Evolutionary conservation across 1,139 yeast genomes (phyloP), one percentile per base, ranked within the genome.

Genomic region (Diutina sp.): DNA sequence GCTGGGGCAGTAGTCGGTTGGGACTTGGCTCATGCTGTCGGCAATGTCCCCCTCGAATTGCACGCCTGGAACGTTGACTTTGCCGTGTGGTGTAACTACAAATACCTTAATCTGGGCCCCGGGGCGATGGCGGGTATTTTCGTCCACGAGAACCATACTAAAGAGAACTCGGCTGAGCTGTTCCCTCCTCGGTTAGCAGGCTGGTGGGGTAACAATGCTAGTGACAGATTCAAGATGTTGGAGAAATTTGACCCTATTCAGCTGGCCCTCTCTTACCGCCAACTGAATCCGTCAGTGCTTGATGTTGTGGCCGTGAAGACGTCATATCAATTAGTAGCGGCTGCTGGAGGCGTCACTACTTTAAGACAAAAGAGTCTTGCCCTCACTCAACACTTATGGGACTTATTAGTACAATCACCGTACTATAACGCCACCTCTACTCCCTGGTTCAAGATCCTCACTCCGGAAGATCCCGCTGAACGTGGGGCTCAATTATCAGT

Each of bases 1-100:
- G 70, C 62, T 62, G 84, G 83, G 0, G 78, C 87, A 46, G 66
- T 78, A 2, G 93, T 90, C 8, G 97, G 97, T 0, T 91, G 97
- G 97, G 98, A 91, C 67, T 76, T 91, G 63, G 98, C 98, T 0
- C 98, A 91, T 67, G 97, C 96, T 0, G 95, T 78, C 0, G 98
- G 97, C 1, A 91, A 91, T 67, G 93, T 89, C 1, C 85, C 84
- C 1, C 69, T 91, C 57, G 64, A 77, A 55, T 71, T 91, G 56
- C 97, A 91, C 66, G 89, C 87, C 55, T 90, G 97, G 97, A 73
- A 77, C 56, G 95, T 88, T 1, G 98, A 91, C 69, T 90, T 91
- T 72, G 98, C 97, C 0, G 90, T 83, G 16, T 91, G 96, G 90
- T 91, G 98, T 67, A 84, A 95, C 3, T 91, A 91, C 74, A 91